Evolutionary conservation across 768 basidiomycete genomes (phyloP).

Genomic region (Russula sp.): DNA sequence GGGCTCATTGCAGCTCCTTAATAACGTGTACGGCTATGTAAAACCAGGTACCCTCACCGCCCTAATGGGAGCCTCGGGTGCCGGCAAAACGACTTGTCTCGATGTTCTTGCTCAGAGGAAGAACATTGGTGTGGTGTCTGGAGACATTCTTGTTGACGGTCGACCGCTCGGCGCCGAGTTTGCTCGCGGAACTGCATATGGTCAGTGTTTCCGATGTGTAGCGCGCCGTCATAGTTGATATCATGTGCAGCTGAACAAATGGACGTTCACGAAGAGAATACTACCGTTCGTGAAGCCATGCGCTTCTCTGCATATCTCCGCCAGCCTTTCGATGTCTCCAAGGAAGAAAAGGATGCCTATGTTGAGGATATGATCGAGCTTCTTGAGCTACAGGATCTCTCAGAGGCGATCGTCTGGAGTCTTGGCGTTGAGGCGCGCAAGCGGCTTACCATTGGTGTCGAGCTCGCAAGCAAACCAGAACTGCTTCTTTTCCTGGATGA

Average conservation of each 20-base stretch:
- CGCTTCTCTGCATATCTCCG: constrained; percentile 83
- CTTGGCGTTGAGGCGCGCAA: constrained; percentile 72
- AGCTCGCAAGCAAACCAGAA: constrained; percentile 83
- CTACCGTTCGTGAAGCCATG: constrained; percentile 80
- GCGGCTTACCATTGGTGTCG: constrained; percentile 86
- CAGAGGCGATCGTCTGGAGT: constrained; percentile 75
- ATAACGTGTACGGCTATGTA: constrained; percentile 76
- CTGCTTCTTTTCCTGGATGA: constrained; percentile 61
- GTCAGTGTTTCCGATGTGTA: constrained; percentile 24
- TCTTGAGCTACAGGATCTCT: constrained; percentile 76
- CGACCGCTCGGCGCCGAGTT: constrained; percentile 53
- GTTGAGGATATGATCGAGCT: constrained; percentile 82
- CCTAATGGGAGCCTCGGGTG: constrained; percentile 82
- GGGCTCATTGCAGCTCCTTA: constrained; percentile 56
- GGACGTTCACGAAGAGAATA: constrained; percentile 80
- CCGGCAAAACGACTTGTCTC: constrained; percentile 73
- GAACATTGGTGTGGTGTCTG: constrained; percentile 62
- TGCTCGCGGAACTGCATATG: constrained; percentile 67
- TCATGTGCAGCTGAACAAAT: constrained; percentile 49
- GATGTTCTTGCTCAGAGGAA: constrained; percentile 73
- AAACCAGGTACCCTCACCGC: constrained; percentile 75
- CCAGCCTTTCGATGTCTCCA: constrained; percentile 61
- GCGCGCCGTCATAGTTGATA: constrained; percentile 28
- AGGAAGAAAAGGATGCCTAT: constrained; percentile 73
- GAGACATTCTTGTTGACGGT: constrained; percentile 62